phyloP scores from a whole-genome alignment of 352 stramenopile genomes.

The Globisporangium echinulatum region DNA sequence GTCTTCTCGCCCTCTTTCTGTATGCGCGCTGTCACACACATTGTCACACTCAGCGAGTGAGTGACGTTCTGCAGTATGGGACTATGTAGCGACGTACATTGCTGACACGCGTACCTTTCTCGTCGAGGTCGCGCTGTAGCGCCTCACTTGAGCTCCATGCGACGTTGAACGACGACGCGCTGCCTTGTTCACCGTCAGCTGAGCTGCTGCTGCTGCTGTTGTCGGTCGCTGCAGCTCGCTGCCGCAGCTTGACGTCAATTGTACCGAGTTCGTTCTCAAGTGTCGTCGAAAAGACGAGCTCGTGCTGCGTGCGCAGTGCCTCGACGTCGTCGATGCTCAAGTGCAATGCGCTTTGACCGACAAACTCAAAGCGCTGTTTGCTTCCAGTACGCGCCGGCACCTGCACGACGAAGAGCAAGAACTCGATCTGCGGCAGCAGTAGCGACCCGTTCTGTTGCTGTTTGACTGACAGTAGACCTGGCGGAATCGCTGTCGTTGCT shows the following conservation, averaged over 20 bases:
- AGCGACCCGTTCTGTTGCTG: background rate
- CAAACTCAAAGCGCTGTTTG: slow-evolving; percentile 19
- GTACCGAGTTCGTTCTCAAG: slow-evolving; percentile 22
- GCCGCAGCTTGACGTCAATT: slow-evolving; percentile 33
- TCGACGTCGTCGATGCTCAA: slow-evolving; percentile 31
- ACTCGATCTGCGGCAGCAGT: slow-evolving; percentile 13
- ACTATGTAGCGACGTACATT: background rate
- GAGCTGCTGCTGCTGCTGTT: background rate
- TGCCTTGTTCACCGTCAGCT: background rate
- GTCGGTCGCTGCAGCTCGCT: background rate
- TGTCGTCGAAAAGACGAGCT: slow-evolving; percentile 41
- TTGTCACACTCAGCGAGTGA: background rate
- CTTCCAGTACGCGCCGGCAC: background rate
- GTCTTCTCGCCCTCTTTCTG: slow-evolving; percentile 29
- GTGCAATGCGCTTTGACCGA: slow-evolving; percentile 24
- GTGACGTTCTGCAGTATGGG: no score
- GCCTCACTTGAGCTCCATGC: slow-evolving; percentile 53
- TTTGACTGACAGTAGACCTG: slow-evolving; percentile 8
- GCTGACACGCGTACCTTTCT: slow-evolving; percentile 22
- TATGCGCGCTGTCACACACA: slow-evolving; percentile 14
- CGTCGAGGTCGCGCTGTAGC: slow-evolving; percentile 35
- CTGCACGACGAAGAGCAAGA: slow-evolving; percentile 29
- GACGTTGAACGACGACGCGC: slow-evolving; percentile 26
- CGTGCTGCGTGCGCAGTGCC: slow-evolving; percentile 25
- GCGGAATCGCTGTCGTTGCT: slow-evolving; percentile 2